These are phyloP conservation scores for Asterochloris sp. DNA, from an alignment of 139 green algal genomes.

Conservation along the genomic window DNA sequence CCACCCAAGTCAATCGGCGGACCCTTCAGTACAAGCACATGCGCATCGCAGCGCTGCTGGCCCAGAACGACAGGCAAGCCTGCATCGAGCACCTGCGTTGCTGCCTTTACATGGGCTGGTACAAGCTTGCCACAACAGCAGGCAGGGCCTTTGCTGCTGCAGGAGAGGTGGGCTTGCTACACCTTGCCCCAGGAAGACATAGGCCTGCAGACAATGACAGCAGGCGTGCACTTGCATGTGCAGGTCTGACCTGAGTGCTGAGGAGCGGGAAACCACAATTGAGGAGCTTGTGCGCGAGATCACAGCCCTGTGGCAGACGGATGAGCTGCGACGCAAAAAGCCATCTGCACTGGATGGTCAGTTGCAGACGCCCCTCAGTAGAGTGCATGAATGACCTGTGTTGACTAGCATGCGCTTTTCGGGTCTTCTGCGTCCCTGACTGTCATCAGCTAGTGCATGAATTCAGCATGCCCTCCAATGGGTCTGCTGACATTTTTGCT, in stretches of 20 bases:
- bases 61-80: slow-evolving; percentile 62
- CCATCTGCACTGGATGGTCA: slow-evolving; percentile 87
- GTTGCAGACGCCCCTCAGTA: neutral
- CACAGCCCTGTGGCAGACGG: slow-evolving; percentile 88
- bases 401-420: too few species aligned
- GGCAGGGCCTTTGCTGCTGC: neutral
- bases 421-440: too few species aligned
- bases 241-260: slow-evolving; percentile 54
- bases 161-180: neutral
- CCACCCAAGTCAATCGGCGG: slow-evolving; percentile 89
- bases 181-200: neutral
- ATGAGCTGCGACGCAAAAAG: slow-evolving; percentile 86
- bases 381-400: too few species aligned
- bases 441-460: too few species aligned
- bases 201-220: neutral
- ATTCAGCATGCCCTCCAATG: too few species aligned
- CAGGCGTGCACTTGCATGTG: neutral
- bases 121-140: too few species aligned
- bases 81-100: neutral
- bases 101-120: neutral
- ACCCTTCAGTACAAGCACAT: slow-evolving; percentile 91
- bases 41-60: slow-evolving; percentile 73
- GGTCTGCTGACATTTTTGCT: too few species aligned
- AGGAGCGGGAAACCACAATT: slow-evolving; percentile 53
- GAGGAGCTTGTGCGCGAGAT: slow-evolving; percentile 77